phyloP scores from a whole-genome alignment of 1,284 basidiomycete species.

The Sparassis latifolia region DNA sequence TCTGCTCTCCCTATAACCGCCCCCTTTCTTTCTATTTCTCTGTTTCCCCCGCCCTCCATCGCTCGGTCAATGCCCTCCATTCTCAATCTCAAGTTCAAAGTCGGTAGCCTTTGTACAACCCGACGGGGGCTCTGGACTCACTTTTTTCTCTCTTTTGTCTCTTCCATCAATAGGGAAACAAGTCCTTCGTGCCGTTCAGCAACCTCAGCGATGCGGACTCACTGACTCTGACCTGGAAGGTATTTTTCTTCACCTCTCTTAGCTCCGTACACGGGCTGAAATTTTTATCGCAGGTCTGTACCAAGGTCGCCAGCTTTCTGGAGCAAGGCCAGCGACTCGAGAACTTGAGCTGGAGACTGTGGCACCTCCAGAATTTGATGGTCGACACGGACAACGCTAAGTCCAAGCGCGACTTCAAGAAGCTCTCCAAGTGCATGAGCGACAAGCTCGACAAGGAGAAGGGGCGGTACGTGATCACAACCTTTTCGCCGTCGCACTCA shows the following conservation, averaged over 20 bases:
- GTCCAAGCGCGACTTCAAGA: slow-evolving; percentile 81
- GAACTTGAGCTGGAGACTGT: slow-evolving; percentile 82
- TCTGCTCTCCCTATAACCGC: slow-evolving; percentile 23
- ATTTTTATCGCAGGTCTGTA: slow-evolving; percentile 54
- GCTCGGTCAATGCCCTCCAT: slow-evolving; percentile 62
- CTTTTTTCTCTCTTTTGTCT: slow-evolving; percentile 16
- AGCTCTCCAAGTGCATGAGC: slow-evolving; percentile 76
- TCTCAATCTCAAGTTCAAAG: slow-evolving; percentile 84
- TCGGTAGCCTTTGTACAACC: slow-evolving; percentile 26
- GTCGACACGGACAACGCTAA: slow-evolving; percentile 82
- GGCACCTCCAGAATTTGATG: slow-evolving; percentile 83
- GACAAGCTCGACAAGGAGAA: slow-evolving; percentile 86
- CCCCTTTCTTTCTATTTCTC: slow-evolving; percentile 14
- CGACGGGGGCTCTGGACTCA: slow-evolving; percentile 12
- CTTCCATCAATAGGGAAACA: slow-evolving; percentile 59
- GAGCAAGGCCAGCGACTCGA: slow-evolving; percentile 82
- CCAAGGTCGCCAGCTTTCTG: slow-evolving; percentile 79
- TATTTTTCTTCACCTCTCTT: slow-evolving; percentile 17
- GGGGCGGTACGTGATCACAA: slow-evolving; percentile 47
- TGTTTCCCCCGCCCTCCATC: slow-evolving; percentile 16
- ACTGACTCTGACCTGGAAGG: slow-evolving; percentile 84
- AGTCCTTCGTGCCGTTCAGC: slow-evolving; percentile 84
- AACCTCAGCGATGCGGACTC: slow-evolving; percentile 77
- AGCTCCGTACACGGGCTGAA: slow-evolving; percentile 4
- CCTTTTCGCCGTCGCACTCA: slow-evolving; percentile 1